Evolutionary conservation across 129 eudicot genomes (phyloP).

Genomic region (Solidago caesia): DNA sequence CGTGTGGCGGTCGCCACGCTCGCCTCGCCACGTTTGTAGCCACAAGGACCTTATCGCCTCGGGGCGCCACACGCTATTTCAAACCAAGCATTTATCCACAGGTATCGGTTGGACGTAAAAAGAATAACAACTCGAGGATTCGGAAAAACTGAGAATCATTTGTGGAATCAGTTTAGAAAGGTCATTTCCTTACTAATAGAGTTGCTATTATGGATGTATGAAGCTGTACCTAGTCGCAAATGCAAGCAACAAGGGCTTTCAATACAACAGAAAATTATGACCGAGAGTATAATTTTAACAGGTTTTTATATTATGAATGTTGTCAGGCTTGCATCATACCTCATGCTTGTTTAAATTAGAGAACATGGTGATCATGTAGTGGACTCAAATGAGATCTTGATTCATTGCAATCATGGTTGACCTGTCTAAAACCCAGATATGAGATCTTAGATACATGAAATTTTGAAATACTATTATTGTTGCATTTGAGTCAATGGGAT

Average conservation of each 20-base stretch:
- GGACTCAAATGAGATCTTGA: slow-evolving; percentile 28
- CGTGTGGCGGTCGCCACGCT: too few relatives aligned
- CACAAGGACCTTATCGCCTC: too few relatives aligned
- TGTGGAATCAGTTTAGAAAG: neutral
- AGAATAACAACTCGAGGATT: too few relatives aligned
- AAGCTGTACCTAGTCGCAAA: neutral
- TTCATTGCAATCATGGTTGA: slow-evolving; percentile 25
- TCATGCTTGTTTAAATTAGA: slow-evolving; percentile 26
- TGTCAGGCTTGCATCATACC: slow-evolving; percentile 23
- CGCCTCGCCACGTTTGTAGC: too few relatives aligned
- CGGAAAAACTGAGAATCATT: neutral
- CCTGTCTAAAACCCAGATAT: slow-evolving; percentile 17
- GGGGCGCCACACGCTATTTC: too few relatives aligned
- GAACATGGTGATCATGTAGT: slow-evolving; percentile 30
- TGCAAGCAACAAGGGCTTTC: neutral
- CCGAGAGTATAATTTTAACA: neutral
- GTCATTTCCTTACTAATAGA: neutral
- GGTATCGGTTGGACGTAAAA: too few relatives aligned
- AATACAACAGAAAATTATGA: neutral
- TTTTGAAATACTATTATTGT: slow-evolving; percentile 8
- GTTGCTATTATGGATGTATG: neutral
- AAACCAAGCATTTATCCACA: too few relatives aligned
- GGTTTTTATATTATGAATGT: slow-evolving; percentile 3
- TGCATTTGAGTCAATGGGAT: slow-evolving; percentile 6
- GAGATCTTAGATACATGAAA: slow-evolving; percentile 27